Evolutionary conservation across 106 monocot species (phyloP), one percentile per base, ranked within the genome.

Genomic region (Narthecium ossifragum): DNA sequence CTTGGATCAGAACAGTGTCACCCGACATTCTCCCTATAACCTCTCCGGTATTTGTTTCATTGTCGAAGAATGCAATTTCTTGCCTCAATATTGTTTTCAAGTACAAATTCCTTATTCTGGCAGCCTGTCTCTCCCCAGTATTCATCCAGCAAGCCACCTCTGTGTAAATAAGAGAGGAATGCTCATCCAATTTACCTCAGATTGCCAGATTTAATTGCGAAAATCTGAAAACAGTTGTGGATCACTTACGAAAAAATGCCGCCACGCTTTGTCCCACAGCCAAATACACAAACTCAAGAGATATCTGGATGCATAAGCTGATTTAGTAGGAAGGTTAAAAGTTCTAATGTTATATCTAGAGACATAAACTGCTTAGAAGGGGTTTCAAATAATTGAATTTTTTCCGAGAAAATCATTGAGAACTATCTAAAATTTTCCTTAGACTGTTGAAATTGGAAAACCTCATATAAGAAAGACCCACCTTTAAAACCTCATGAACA

Each of bases 401-500:
- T n/a, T n/a, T n/a, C n/a, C n/a, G n/a, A n/a, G n/a, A n/a, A n/a
- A n/a, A n/a, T n/a, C n/a, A n/a, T n/a, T n/a, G n/a, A n/a, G n/a
- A n/a, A 51, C 33, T 6, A 75, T 79, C 84, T 75, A 47, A 57
- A 46, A 17, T 22, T 12, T 60, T 22, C 34, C 17, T 22, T 2
- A 31, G 11, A 55, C 45, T 23, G 11, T 1, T 32, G 41, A 32
- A 59, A 49, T 31, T 8, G 43, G 26, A 3, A 10, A 28, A 21
- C 5, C 8, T 5, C 37, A 64, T 10, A 18, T 22, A 47, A 30
- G 21, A 58, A 0, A 51, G 11, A 17, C 27, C 47, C 30, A 83
- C 82, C 83, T 83, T 75, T 40, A 79, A 75, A 62, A 85, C 85
- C 36, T 68, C 31, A 47, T 57, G 41, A 43, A 80, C 62, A 8